Base-by-base conservation (phyloP, 225 moss, liverwort and hornwort species). In the Physcomitrellopsis africana region DNA sequence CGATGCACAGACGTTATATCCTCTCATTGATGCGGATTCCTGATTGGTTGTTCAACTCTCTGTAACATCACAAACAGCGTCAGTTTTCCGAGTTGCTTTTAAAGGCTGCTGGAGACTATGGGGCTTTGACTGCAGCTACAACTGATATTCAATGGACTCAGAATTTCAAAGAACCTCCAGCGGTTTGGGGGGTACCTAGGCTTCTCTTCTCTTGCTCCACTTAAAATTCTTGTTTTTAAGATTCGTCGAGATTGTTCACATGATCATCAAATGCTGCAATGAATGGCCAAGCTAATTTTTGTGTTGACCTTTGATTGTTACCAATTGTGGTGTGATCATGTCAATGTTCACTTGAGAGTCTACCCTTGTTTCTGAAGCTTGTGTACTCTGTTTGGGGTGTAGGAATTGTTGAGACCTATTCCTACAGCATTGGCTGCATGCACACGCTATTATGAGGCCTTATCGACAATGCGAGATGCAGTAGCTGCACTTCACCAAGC, bases 321-420 rank as follows among this genome's bases (percentile, higher is more conserved):
- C 17, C 32, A 37, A 32, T 24, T 70, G 53, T 54, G 15, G 18
- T 74, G 58, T 63, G 63, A 73, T 66, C 42, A 13, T 48, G 6
- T 19, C 11, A 11, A 60, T 54, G 29, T 51, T n/a, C 45, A 20
- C 70, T 20, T 29, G 54, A 64, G 20, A 37, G 32, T 13, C 51
- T 72, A 24, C 23, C 26, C 19, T 54, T 67, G 71, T 13, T 47
- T 12, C 58, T 61, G 19, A 80, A 57, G 32, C 44, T 68, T 32
- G 13, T 22, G 13, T 55, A 18, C 54, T 20, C 12, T 74, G 72
- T 43, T 58, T 47, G 82, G 57, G 76, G 78, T 82, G 79, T 59
- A 97, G 96, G 99, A 99, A 79, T 80, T 99, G 46, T 73, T 99
- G 42, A 85, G 99, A 77, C 99, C 99, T n/a, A 99, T 99, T 84